These are phyloP conservation scores for Cyberlindnera maclurae DNA, from an alignment of 805 yeast genomes.

Conservation along the genomic window DNA sequence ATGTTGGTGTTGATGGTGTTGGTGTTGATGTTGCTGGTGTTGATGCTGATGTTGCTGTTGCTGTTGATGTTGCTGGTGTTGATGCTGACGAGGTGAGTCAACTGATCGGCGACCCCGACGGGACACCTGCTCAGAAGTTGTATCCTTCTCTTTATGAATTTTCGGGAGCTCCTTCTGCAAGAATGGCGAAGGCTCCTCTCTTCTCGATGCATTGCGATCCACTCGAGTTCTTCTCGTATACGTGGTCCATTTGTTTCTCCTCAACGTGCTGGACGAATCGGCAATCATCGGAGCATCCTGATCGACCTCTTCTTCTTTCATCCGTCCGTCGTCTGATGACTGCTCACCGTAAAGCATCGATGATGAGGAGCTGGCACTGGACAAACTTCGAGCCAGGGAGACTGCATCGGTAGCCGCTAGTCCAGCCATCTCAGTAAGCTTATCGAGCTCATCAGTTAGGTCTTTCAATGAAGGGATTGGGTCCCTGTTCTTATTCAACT, in stretches of 20 bases:
- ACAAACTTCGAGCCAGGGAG: slow-evolving; percentile 72
- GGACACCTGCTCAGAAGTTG: background rate
- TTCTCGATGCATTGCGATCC: slow-evolving; percentile 5
- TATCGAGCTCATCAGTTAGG: slow-evolving; percentile 68
- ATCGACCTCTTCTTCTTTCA: slow-evolving; percentile 13
- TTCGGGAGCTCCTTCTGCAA: slow-evolving; percentile 3
- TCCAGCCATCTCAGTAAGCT: slow-evolving; percentile 70
- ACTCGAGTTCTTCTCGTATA: slow-evolving; percentile 34
- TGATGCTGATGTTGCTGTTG: slow-evolving; percentile 5
- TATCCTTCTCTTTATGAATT: background rate
- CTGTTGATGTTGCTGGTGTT: slow-evolving; percentile 1
- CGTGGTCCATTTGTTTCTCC: slow-evolving; percentile 44
- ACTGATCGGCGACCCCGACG: background rate
- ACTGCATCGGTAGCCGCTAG: slow-evolving; percentile 75
- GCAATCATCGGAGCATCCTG: slow-evolving; percentile 20
- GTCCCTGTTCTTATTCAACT: slow-evolving; percentile 8
- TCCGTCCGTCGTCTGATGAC: background rate
- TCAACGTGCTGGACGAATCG: slow-evolving; percentile 26
- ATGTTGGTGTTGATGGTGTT: background rate
- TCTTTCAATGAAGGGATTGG: slow-evolving; percentile 60
- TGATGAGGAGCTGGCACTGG: slow-evolving; percentile 58
- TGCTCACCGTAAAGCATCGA: slow-evolving; percentile 11
- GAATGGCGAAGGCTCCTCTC: slow-evolving; percentile 4
- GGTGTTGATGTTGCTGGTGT: slow-evolving; percentile 4
- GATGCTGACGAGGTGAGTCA: slow-evolving; percentile 1